Base-by-base conservation (phyloP, 441 rosid species). In the Breynia disticha region DNA sequence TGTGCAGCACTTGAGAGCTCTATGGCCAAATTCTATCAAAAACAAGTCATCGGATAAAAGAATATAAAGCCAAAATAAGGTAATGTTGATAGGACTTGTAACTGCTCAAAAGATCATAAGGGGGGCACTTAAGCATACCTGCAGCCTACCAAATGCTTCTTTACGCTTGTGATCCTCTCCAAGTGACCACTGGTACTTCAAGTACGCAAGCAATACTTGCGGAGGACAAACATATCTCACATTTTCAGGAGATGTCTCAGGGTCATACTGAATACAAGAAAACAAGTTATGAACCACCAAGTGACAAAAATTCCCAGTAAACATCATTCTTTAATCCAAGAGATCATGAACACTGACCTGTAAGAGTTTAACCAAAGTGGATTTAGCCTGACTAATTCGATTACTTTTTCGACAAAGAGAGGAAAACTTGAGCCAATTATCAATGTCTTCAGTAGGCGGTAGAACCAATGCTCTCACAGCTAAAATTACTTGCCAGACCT, bases 141-240 rank as follows among this genome's bases (percentile, higher is more conserved):
- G 93, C 65, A 90, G 79, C 74, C 82, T 70, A 68, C 82, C 47
- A 83, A 87, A 90, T 53, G 99, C 91, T 70, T 87, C 98, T 79
- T 84, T 90, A 59, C 96, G 83, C 82, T 90, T 90, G 57, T 65
- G 80, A 68, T 95, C 99, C 60, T 95, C 99, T 45, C 99, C 99
- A 59, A 95, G 95, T 48, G 98, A 90, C 99, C 99, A 95, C 56
- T 90, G 99, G 63, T 86, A 95, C 65, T 87, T 83, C 65, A 95
- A 76, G 79, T 95, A 95, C 59, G 87, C 95, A 56, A 86, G 81
- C 86, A 90, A 86, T 66, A 95, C 99, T 86, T 95, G 96, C 51
- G 99, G 97, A 57, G 95, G 97, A 49, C 97, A 97, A 58, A 82
- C 86, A 68, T 81, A 90, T 57, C 74, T 80, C 65, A 79, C 76